Evolutionary conservation across 352 stramenopile genomes (phyloP).

Genomic region (Globisporangium mamillatum): DNA sequence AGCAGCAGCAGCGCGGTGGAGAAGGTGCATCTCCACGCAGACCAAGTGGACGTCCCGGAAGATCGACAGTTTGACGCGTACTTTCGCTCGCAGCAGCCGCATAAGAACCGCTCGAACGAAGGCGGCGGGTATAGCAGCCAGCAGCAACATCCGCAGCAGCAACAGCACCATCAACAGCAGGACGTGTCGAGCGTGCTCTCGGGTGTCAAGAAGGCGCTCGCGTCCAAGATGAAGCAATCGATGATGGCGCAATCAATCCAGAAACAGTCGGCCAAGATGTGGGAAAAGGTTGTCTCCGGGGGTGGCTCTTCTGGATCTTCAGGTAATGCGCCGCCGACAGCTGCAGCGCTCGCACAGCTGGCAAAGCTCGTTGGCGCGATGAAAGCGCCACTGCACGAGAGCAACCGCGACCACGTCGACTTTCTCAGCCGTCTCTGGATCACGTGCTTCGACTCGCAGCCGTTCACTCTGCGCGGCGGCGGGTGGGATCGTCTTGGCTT

Average conservation of each 20-base stretch:
- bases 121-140: background rate
- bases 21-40: slow-evolving; percentile 9
- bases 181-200: slow-evolving; percentile 64
- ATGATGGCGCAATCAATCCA: slow-evolving; percentile 62
- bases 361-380: slow-evolving; percentile 64
- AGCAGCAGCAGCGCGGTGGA: slow-evolving; percentile 10
- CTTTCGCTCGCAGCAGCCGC: slow-evolving; percentile 46
- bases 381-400: slow-evolving; percentile 53
- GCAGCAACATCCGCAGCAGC: slow-evolving; percentile 14
- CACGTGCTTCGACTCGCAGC: slow-evolving; percentile 64
- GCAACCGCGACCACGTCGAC: slow-evolving; percentile 67
- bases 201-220: slow-evolving; percentile 73
- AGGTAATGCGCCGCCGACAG: slow-evolving; percentile 48
- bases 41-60: slow-evolving; percentile 62
- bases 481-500: slow-evolving; percentile 70
- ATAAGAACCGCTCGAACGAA: background rate
- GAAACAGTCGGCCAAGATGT: slow-evolving; percentile 71
- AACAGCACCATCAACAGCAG: slow-evolving; percentile 24
- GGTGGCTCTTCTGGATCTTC: slow-evolving; percentile 18
- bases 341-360: slow-evolving; percentile 56
- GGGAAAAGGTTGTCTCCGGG: slow-evolving; percentile 57
- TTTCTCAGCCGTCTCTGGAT: slow-evolving; percentile 67
- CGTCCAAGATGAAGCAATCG: slow-evolving; percentile 83
- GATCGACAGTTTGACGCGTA: slow-evolving; percentile 61
- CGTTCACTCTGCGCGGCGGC: slow-evolving; percentile 40